Evolutionary conservation across 2,329 filamentous ascomycete species (phyloP), one percentile per base, ranked within the genome.

Genomic region (Tricladium varicosporioides): DNA sequence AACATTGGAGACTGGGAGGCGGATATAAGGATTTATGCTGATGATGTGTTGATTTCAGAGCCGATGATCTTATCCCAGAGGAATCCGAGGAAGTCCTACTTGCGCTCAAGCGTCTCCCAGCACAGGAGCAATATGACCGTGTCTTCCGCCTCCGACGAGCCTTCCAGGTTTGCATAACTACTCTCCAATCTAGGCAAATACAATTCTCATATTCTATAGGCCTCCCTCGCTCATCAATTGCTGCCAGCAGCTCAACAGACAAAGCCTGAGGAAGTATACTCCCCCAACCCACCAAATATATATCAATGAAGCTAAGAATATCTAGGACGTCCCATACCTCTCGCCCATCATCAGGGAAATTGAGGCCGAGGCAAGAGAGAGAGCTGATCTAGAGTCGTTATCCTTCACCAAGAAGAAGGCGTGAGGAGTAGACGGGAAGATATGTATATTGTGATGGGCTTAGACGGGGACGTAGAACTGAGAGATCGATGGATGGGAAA

Each of bases 81-180:
- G 94, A 99, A 80, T 88, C 83, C 80, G 89, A 94, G 70, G 78
- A 81, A 57, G 91, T 96, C 70, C 88, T 94, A 76, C 83, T 87
- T 68, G 94, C 94, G 63, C 84, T 99, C 71, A 89, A 90, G 83
- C 91, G 94, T 74, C 89, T 99, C 62, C 85, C 89, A 57, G 83
- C 91, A 70, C 91, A 95, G 81, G 91, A 94, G 74, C 83, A 87
- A 70, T 97, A 97, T 80, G 94, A 99, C 80, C 93, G 94, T 75
- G 86, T 97, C 74, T 99, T 92, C 87, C 92, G 94, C 72, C 85
- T 99, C 76, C 91, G 94, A 79, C 87, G 94, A 78, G 93, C 94
- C 70, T 87, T 95, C 78, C 94, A 99, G 83, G 87, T 89, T 78
- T 63, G 73, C 58, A 32, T 62, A 49, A 48, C 16, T 46, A 7